Percentiles rank a stretch among this genome's conserved stretches.
Conservation (phyloP, 176 grass and related monocot species). For the Zoysia pacifica region DNA sequence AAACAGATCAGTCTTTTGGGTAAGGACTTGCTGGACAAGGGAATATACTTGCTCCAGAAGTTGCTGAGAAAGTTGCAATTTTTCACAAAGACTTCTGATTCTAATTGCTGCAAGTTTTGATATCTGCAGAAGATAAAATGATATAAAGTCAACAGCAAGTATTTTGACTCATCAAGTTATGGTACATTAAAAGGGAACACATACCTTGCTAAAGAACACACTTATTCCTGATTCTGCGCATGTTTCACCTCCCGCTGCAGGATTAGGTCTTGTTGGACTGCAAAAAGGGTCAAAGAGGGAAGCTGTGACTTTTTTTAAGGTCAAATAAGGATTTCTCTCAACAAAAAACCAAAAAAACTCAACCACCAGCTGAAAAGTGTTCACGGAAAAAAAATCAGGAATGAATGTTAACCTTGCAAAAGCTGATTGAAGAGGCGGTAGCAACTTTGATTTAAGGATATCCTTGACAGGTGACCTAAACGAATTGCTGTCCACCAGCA, state of each 20-base stretch:
- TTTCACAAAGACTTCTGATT: constrained; percentile 96
- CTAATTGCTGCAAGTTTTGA: constrained; percentile 85
- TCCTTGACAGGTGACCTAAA: constrained; percentile 90
- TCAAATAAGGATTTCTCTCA: too few relatives aligned
- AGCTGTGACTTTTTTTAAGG: too few relatives aligned
- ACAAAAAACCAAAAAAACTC: background rate
- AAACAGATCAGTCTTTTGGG: constrained; percentile 78
- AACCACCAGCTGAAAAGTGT: constrained; percentile 14
- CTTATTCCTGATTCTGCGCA: constrained; percentile 91
- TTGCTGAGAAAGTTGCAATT: constrained; percentile 76
- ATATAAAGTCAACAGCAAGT: constrained; percentile 23
- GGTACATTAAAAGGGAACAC: background rate
- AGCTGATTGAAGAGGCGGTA: constrained; percentile 89
- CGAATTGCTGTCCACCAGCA: constrained; percentile 72
- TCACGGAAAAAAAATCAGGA: constrained; percentile 22
- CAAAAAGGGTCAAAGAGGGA: constrained; percentile 17
- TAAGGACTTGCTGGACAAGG: constrained; percentile 88
- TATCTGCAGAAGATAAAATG: constrained; percentile 55
- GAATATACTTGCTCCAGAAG: constrained; percentile 75
- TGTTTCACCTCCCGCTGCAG: constrained; percentile 82
- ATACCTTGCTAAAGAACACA: constrained; percentile 91
- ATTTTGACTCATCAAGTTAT: constrained; percentile 25
- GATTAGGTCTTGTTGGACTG: constrained; percentile 91
- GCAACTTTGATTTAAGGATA: constrained; percentile 70
- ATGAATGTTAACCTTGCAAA: constrained; percentile 75